Evolutionary conservation across 2,329 filamentous ascomycete species (phyloP).

Genomic region (Aspergillus nomiae): DNA sequence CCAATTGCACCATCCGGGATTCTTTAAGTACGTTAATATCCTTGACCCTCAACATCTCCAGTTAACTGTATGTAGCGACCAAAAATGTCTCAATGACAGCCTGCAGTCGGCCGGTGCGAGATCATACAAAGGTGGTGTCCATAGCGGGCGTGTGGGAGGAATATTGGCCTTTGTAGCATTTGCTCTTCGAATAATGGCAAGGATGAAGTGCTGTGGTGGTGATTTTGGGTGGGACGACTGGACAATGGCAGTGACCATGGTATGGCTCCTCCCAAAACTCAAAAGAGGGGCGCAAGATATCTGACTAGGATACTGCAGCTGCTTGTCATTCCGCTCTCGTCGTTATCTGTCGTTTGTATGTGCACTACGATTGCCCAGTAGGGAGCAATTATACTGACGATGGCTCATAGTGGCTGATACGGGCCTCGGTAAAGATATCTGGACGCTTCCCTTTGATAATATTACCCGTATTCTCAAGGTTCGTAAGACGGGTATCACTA

Average conservation of each 20-base stretch:
- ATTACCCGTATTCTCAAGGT: constrained; percentile 46
- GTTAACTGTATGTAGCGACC: constrained; percentile 33
- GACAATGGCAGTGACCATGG: constrained; percentile 37
- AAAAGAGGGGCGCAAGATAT: too few species aligned
- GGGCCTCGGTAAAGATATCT: constrained; percentile 50
- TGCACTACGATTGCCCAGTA: neutral
- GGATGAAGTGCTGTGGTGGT: constrained; percentile 36
- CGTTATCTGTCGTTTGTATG: constrained; percentile 30
- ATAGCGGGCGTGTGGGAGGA: constrained; percentile 34
- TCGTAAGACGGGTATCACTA: neutral
- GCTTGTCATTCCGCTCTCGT: constrained; percentile 27
- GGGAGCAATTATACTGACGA: neutral
- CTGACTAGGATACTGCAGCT: constrained; percentile 9
- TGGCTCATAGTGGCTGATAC: constrained; percentile 36
- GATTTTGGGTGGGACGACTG: constrained; percentile 45
- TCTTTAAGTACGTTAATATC: constrained; percentile 31
- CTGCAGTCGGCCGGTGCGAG: constrained; percentile 42
- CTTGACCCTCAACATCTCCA: neutral
- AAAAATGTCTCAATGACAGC: constrained; percentile 45
- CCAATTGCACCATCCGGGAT: constrained; percentile 41
- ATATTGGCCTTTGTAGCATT: constrained; percentile 38
- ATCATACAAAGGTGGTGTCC: constrained; percentile 35
- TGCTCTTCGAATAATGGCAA: constrained; percentile 40
- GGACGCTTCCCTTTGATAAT: constrained; percentile 46
- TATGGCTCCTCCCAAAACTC: constrained; percentile 10